These are phyloP conservation scores for Closterium sp. DNA, from an alignment of 139 green algal species.

Conservation along the genomic window DNA sequence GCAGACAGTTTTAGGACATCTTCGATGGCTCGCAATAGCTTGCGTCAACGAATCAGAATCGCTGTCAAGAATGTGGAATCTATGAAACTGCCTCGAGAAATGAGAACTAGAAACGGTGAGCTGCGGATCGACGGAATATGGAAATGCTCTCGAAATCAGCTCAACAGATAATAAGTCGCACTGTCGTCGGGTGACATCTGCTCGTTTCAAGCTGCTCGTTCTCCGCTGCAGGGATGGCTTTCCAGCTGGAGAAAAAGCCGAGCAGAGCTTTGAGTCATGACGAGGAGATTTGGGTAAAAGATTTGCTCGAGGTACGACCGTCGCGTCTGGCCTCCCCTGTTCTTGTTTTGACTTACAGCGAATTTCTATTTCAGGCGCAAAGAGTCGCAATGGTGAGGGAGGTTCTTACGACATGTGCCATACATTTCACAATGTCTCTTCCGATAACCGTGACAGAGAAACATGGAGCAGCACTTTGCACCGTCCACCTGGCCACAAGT, in stretches of 20 bases:
- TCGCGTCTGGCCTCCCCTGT: neutral
- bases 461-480: neutral
- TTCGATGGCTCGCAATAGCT: neutral
- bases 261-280: neutral
- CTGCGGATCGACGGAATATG: neutral
- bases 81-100: neutral
- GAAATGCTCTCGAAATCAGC: too few species aligned
- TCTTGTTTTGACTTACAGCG: neutral
- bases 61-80: neutral
- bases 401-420: too few species aligned
- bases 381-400: too few species aligned
- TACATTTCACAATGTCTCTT: neutral
- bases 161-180: neutral
- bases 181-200: neutral
- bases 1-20: neutral
- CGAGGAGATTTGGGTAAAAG: neutral
- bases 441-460: neutral
- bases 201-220: neutral
- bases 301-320: neutral
- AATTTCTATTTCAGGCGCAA: too few species aligned
- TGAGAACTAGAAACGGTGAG: neutral
- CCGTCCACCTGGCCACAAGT: neutral
- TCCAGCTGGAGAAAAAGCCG: neutral
- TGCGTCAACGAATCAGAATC: neutral
- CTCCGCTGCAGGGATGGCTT: neutral